Conservation (phyloP, 2,329 filamentous ascomycete species). For the Phaeosphaeriaceae sp. region DNA sequence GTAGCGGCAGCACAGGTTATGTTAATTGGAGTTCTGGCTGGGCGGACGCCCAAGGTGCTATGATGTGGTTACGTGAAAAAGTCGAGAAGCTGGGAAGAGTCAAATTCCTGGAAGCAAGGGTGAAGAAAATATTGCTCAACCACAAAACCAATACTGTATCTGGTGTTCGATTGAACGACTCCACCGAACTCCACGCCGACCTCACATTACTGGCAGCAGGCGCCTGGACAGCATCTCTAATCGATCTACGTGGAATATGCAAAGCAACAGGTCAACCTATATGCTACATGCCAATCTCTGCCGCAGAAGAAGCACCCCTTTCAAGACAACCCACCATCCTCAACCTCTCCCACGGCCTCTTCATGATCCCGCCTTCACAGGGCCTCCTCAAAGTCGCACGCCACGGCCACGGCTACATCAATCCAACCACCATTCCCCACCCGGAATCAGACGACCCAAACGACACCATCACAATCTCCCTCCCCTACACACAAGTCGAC, state of each 20-base stretch:
- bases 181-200: slow-evolving; percentile 64
- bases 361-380: slow-evolving; percentile 71
- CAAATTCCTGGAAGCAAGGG: slow-evolving; percentile 58
- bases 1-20: slow-evolving; percentile 69
- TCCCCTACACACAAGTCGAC: slow-evolving; percentile 62
- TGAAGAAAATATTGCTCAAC: slow-evolving; percentile 51
- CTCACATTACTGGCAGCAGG: slow-evolving; percentile 83
- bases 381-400: slow-evolving; percentile 56
- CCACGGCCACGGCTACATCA: slow-evolving; percentile 59
- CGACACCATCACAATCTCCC: slow-evolving; percentile 52
- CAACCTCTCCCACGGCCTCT: slow-evolving; percentile 74
- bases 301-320: slow-evolving; percentile 71
- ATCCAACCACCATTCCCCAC: slow-evolving; percentile 54
- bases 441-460: slow-evolving; percentile 49
- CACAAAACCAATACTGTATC: slow-evolving; percentile 50
- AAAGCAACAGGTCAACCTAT: slow-evolving; percentile 83
- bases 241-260: slow-evolving; percentile 78
- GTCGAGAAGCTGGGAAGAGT: slow-evolving; percentile 63
- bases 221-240: slow-evolving; percentile 80
- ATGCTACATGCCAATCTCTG: slow-evolving; percentile 76
- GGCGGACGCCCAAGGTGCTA: slow-evolving; percentile 76
- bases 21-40: slow-evolving; percentile 77
- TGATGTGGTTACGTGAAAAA: slow-evolving; percentile 66
- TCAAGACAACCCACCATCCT: slow-evolving; percentile 72
- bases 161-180: slow-evolving; percentile 64